phyloP scores from a whole-genome alignment of 352 stramenopile genomes.

The Globisporangium lucens region DNA sequence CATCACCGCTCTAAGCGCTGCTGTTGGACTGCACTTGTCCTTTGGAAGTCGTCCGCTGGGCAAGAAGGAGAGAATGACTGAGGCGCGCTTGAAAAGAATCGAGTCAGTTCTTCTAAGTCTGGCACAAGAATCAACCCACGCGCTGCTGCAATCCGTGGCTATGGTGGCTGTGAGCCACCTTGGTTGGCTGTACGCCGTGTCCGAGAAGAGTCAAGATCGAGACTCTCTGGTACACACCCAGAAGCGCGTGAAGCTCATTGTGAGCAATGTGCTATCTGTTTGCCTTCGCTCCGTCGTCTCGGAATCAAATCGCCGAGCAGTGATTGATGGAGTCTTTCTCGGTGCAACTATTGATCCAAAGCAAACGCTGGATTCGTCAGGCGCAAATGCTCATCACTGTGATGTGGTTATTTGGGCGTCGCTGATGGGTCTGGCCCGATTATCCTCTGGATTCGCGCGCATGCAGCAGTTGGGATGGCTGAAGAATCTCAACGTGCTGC shows the following conservation, averaged over 20 bases:
- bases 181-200: slow-evolving; percentile 21
- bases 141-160: slow-evolving; percentile 22
- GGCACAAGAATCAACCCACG: slow-evolving; percentile 9
- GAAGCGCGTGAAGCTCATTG: slow-evolving; percentile 9
- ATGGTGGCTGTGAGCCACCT: slow-evolving; percentile 29
- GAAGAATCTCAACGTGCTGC: slow-evolving; percentile 29
- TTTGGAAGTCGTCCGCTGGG: slow-evolving; percentile 28
- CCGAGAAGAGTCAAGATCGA: background rate
- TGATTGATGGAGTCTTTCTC: slow-evolving; percentile 5
- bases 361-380: slow-evolving; percentile 5
- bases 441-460: slow-evolving; percentile 27
- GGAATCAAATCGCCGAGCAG: background rate
- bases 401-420: slow-evolving; percentile 30
- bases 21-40: slow-evolving; percentile 33
- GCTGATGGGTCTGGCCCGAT: slow-evolving; percentile 28
- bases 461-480: slow-evolving; percentile 44
- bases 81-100: slow-evolving; percentile 21
- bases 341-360: background rate
- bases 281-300: background rate
- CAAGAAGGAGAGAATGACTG: slow-evolving; percentile 18
- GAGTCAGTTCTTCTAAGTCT: slow-evolving; percentile 26
- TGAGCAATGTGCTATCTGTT: background rate
- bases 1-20: slow-evolving; percentile 20
- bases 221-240: background rate
- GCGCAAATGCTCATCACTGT: background rate